phyloP scores from a whole-genome alignment of 805 yeast genomes.

The Sungouiozyma ichnusensis region DNA sequence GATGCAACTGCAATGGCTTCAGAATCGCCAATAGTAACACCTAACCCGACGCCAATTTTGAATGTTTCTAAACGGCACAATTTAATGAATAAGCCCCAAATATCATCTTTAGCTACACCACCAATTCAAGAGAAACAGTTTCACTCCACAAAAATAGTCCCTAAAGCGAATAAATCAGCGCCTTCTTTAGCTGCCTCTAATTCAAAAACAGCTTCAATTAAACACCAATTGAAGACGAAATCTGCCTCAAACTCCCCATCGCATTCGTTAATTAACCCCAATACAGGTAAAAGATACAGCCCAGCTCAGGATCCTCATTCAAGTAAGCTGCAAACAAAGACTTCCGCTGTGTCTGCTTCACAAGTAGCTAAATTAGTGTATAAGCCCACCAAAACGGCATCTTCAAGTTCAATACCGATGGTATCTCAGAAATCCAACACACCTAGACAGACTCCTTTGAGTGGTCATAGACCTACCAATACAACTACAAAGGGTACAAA shows the following conservation, averaged over 20 bases:
- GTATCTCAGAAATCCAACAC: neutral
- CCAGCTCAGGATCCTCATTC: neutral
- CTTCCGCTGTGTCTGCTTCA: conserved; percentile 2
- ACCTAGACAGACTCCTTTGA: neutral
- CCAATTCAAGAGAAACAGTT: neutral
- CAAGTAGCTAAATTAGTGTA: conserved; percentile 6
- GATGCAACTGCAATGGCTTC: neutral
- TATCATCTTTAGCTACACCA: neutral
- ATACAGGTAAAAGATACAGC: neutral
- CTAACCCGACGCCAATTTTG: neutral
- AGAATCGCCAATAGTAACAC: neutral
- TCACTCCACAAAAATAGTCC: neutral
- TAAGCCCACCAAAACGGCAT: neutral
- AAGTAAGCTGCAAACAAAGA: neutral
- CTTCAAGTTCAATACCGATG: neutral
- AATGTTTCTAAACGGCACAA: conserved; percentile 1
- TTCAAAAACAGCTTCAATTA: neutral
- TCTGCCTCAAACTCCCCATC: conserved; percentile 4
- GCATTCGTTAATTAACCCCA: conserved; percentile 1
- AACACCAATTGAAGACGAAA: neutral
- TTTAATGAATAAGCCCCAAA: conserved; percentile 1
- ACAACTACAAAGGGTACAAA: neutral
- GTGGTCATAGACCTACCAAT: neutral
- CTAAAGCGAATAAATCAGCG: conserved; percentile 2
- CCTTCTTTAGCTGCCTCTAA: conserved; percentile 2